Conservation (phyloP, 2,329 filamentous ascomycete species). For the Pseudofabraea citricarpa region DNA sequence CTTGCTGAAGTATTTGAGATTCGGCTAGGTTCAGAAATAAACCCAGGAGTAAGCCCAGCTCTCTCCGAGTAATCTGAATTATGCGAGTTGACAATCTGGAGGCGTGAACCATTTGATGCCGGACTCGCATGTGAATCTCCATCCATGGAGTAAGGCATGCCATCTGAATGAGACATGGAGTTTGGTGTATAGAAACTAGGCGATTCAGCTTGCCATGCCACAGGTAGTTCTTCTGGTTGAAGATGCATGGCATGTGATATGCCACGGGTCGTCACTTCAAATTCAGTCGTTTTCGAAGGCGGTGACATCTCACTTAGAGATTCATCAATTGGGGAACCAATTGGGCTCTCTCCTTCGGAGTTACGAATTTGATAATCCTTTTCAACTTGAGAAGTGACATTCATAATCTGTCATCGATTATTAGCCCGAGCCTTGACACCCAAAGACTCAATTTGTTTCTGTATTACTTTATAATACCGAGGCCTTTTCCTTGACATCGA, state of each 20-base stretch:
- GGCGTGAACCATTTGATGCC: not conserved
- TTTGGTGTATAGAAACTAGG: constrained; percentile 2
- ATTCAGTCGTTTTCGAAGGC: not conserved
- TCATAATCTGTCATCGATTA: constrained; percentile 7
- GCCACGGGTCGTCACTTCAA: not conserved
- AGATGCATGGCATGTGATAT: not conserved
- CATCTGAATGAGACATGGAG: constrained; percentile 3
- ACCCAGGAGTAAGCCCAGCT: not conserved
- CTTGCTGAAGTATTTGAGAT: not conserved
- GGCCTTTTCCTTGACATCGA: constrained; percentile 19
- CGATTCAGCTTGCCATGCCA: constrained; percentile 2
- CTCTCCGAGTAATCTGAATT: not conserved
- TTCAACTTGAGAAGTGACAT: constrained; percentile 10
- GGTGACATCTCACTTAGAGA: not conserved
- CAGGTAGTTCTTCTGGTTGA: constrained; percentile 1
- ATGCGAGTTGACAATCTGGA: not conserved
- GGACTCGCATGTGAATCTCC: constrained; percentile 3
- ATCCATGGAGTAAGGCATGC: not conserved
- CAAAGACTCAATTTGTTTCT: not conserved
- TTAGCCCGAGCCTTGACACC: not conserved
- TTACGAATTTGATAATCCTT: constrained; percentile 1
- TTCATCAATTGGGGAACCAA: not conserved
- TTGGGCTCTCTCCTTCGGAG: not conserved
- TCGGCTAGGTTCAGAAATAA: not conserved
- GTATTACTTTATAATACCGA: not conserved